Evolutionary conservation across 768 basidiomycete species (phyloP), one percentile per base, ranked within the genome.

Genomic region (Lentinula guzmanii): DNA sequence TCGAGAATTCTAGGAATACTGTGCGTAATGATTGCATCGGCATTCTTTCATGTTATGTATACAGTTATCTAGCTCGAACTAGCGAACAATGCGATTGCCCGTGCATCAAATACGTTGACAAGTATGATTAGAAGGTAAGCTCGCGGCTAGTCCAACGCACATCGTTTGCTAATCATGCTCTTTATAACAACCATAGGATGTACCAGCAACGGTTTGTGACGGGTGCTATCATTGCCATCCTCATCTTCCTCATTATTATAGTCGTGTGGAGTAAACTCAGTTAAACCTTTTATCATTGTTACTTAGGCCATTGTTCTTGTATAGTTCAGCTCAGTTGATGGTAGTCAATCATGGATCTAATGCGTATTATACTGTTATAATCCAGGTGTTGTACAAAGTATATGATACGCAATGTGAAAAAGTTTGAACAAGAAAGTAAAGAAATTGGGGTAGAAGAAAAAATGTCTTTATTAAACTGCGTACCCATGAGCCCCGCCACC

Each of bases 121-220:
- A 89, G 90, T 74, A 98, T 98, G 96, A 90, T 98, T 61, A 82
- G 89, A 77, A 86, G 93, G 97, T 97, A 73, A 66, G 87, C 77
- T 52, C 13, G 52, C 56, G 43, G 33, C 24, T 9, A 39, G 28
- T n/a, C 15, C 53, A 54, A 57, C 18, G 53, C 61, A 53, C 57
- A 62, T 39, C 62, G 65, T 62, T 65, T 58, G 62, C 62, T 67
- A 62, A 65, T 16, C 61, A 64, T 63, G 78, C 76, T 28, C 24
- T 68, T 77, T 76, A 69, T 57, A 67, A 51, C 71, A 34, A 33
- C 15, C 9, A 21, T 24, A 99, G 97, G 77, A 97, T 98, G 93
- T 95, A 98, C 71, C 94, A 97, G 73, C 96, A 99, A 69, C 89
- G 92, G 57, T 82, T 91, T 52, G 82, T 97, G 52, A 98, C 95